Evolutionary conservation across 495 filamentous ascomycete genomes (phyloP).

Genomic region (Cercophora newfieldiana): DNA sequence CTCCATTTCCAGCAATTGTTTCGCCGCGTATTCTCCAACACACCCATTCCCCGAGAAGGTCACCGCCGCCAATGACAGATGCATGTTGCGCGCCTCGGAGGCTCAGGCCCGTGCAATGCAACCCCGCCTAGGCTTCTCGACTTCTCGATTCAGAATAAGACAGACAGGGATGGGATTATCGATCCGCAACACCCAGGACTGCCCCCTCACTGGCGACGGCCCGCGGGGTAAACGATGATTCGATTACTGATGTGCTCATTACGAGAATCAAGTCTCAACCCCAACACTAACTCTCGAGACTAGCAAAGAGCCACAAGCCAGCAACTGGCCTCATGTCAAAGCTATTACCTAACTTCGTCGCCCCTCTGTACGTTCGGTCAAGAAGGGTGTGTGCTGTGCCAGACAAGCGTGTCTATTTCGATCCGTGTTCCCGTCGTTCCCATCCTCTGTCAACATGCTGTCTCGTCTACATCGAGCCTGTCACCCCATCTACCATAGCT

Average conservation of each 20-base stretch:
- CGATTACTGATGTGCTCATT: not conserved
- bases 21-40: not conserved
- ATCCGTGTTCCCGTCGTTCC: too few species aligned
- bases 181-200: too few species aligned
- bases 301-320: too few species aligned
- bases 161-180: too few species aligned
- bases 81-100: not conserved
- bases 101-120: not conserved
- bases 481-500: too few species aligned
- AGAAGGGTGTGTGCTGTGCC: too few species aligned
- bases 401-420: too few species aligned
- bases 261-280: too few species aligned
- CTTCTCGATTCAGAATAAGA: not conserved
- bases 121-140: not conserved
- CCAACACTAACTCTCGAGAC: too few species aligned
- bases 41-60: not conserved
- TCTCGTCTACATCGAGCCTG: too few species aligned
- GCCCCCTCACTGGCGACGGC: not conserved
- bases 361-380: not conserved
- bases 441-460: too few species aligned
- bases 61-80: not conserved
- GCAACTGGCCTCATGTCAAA: not conserved
- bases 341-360: not conserved
- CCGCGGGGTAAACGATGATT: not conserved
- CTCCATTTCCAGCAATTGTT: not conserved